A percentile compares a stretch with the other conserved stretches of the same genome.
Evolutionary conservation across 192 early-diverging fungal species (phyloP).

Genomic region (Coemansia sp.): DNA sequence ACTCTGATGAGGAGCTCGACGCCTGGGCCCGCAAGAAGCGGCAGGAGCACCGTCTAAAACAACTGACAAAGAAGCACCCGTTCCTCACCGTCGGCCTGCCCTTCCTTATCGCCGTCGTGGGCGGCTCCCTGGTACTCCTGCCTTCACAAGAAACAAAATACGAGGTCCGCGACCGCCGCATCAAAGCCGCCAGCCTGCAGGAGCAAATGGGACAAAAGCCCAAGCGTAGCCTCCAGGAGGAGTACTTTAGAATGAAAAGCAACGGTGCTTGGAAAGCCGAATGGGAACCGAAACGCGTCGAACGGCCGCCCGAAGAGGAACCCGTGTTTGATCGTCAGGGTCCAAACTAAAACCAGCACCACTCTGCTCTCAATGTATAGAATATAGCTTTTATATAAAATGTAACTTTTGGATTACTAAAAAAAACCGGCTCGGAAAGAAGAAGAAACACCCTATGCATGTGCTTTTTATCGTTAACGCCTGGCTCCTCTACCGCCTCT

Average conservation of each 20-base stretch:
- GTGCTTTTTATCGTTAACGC: too few species aligned
- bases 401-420: neutral
- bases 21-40: slow-evolving; percentile 9
- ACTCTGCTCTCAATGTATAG: neutral
- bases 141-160: slow-evolving; percentile 73
- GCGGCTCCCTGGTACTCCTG: slow-evolving; percentile 66
- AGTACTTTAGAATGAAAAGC: slow-evolving; percentile 56
- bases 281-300: slow-evolving; percentile 48
- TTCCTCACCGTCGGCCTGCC: slow-evolving; percentile 69
- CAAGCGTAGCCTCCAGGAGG: slow-evolving; percentile 66
- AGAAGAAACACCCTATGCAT: too few species aligned
- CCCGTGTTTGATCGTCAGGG: slow-evolving; percentile 49
- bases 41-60: slow-evolving; percentile 27
- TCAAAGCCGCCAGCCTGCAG: slow-evolving; percentile 53
- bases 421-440: neutral
- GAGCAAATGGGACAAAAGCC: slow-evolving; percentile 56
- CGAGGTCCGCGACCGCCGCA: slow-evolving; percentile 64
- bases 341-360: neutral
- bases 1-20: slow-evolving; percentile 1
- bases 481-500: slow-evolving; percentile 58
- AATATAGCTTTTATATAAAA: neutral
- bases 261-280: slow-evolving; percentile 37
- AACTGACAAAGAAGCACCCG: slow-evolving; percentile 51
- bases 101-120: slow-evolving; percentile 64
- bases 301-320: slow-evolving; percentile 42